phyloP scores from a whole-genome alignment of 1,284 basidiomycete genomes.

The Fomitopsis pinicola region DNA sequence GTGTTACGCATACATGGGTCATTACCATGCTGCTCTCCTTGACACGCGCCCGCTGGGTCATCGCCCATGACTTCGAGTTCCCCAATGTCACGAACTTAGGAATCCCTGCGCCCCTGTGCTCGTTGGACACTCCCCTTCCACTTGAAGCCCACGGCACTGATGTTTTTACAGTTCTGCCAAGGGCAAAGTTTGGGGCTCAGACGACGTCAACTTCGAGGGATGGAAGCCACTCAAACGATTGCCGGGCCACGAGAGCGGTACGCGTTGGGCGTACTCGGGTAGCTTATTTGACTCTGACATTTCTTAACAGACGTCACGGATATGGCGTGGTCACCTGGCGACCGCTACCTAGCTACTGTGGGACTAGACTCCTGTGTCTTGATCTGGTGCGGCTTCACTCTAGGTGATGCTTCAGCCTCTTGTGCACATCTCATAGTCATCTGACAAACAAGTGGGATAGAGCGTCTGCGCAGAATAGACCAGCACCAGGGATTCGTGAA shows the following conservation, averaged over 20 bases:
- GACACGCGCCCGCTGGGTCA: too few species aligned
- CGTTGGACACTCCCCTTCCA: neutral
- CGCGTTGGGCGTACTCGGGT: constrained; percentile 11
- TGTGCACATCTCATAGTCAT: neutral
- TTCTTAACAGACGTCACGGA: constrained; percentile 81
- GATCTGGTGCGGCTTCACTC: constrained; percentile 89
- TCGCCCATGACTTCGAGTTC: too few species aligned
- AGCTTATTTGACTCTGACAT: neutral
- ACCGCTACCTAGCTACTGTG: constrained; percentile 90
- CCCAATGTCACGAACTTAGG: too few species aligned
- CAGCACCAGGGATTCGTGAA: constrained; percentile 97
- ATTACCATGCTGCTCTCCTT: too few species aligned
- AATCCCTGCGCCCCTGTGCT: too few species aligned
- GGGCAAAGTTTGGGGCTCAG: constrained; percentile 88
- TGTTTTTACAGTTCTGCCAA: constrained; percentile 54
- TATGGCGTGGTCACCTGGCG: constrained; percentile 91
- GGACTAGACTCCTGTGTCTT: constrained; percentile 90
- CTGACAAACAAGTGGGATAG: constrained; percentile 25
- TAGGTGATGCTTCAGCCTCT: constrained; percentile 39
- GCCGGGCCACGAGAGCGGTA: constrained; percentile 91
- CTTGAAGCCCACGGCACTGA: neutral
- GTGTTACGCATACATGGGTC: too few species aligned
- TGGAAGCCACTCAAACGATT: constrained; percentile 94
- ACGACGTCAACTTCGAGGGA: constrained; percentile 93
- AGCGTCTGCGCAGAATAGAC: constrained; percentile 79